These are phyloP conservation scores for Phytophthora meadii DNA, from an alignment of 352 stramenopile species.

Conservation along the genomic window DNA sequence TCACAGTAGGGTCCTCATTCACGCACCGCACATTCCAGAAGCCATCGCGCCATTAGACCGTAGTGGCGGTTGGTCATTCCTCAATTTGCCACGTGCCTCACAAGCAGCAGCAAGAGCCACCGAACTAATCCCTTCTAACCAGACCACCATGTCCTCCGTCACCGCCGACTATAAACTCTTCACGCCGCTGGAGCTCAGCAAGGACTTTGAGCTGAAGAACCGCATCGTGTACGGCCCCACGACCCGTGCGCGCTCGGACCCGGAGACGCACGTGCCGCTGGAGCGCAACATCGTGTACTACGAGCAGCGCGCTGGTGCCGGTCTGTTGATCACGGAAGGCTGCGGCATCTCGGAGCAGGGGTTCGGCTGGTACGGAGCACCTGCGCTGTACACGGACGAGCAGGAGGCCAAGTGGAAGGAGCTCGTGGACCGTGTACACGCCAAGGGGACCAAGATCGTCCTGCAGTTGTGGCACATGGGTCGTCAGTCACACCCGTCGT, in stretches of 20 bases:
- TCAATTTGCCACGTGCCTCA: slow-evolving; percentile 11
- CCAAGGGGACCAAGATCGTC: slow-evolving; percentile 23
- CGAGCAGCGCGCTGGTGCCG: slow-evolving; percentile 17
- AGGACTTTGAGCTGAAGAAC: slow-evolving; percentile 20
- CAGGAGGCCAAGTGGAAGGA: slow-evolving; percentile 20
- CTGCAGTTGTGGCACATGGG: slow-evolving; percentile 29
- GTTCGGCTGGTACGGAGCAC: slow-evolving; percentile 15
- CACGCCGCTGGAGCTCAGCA: slow-evolving; percentile 18
- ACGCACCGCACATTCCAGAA: neutral
- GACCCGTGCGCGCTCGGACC: slow-evolving; percentile 14
- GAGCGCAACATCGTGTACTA: slow-evolving; percentile 23
- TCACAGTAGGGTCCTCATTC: neutral
- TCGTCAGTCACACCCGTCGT: slow-evolving; percentile 17
- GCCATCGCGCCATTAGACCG: neutral
- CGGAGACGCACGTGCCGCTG: slow-evolving; percentile 10
- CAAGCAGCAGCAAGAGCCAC: neutral
- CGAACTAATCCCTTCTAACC: neutral
- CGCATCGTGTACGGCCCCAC: slow-evolving; percentile 25
- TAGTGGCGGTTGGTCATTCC: neutral
- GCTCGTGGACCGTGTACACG: slow-evolving; percentile 12
- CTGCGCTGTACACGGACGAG: slow-evolving; percentile 16
- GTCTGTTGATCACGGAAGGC: slow-evolving; percentile 22
- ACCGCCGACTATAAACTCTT: slow-evolving; percentile 24
- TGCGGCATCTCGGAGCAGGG: slow-evolving; percentile 23
- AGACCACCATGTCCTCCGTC: slow-evolving; percentile 4